These are phyloP conservation scores for Dendryphion nanum DNA, from an alignment of 2,329 filamentous ascomycete species.

Conservation along the genomic window DNA sequence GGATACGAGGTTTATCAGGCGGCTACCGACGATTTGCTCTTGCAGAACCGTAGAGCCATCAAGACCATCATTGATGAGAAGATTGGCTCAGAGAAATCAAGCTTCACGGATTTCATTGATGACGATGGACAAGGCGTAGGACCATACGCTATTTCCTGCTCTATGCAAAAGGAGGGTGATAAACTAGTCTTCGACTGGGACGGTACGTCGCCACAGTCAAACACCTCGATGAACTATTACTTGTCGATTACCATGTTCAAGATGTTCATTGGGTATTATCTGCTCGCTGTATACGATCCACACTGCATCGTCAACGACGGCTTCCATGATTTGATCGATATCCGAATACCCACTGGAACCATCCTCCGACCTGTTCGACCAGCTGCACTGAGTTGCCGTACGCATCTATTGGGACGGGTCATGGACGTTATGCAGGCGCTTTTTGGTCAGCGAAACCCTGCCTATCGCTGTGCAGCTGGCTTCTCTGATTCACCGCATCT, in stretches of 20 bases:
- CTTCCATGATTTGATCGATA: constrained; percentile 51
- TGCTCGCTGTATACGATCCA: constrained; percentile 50
- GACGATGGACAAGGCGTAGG: constrained; percentile 49
- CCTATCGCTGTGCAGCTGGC: constrained; percentile 49
- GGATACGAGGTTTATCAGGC: constrained; percentile 47
- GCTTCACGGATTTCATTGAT: constrained; percentile 52
- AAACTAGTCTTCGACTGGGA: constrained; percentile 50
- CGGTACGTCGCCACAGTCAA: constrained; percentile 49
- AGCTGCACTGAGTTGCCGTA: constrained; percentile 49
- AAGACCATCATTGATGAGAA: constrained; percentile 48
- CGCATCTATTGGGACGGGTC: constrained; percentile 48
- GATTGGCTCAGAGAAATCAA: constrained; percentile 42
- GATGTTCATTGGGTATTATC: constrained; percentile 52
- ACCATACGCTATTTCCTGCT: constrained; percentile 49
- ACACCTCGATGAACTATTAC: constrained; percentile 50
- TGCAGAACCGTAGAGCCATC: constrained; percentile 46
- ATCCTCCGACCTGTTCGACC: constrained; percentile 49
- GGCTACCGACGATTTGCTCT: constrained; percentile 45
- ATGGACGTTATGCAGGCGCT: constrained; percentile 53
- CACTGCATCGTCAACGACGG: constrained; percentile 52
- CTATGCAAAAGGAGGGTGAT: constrained; percentile 46
- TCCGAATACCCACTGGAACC: constrained; percentile 46
- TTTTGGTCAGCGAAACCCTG: constrained; percentile 48
- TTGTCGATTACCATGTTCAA: constrained; percentile 52
- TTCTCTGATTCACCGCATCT: constrained; percentile 53